These are phyloP conservation scores for Quercus cerris DNA, from an alignment of 306 rosid genomes.

Conservation along the genomic window DNA sequence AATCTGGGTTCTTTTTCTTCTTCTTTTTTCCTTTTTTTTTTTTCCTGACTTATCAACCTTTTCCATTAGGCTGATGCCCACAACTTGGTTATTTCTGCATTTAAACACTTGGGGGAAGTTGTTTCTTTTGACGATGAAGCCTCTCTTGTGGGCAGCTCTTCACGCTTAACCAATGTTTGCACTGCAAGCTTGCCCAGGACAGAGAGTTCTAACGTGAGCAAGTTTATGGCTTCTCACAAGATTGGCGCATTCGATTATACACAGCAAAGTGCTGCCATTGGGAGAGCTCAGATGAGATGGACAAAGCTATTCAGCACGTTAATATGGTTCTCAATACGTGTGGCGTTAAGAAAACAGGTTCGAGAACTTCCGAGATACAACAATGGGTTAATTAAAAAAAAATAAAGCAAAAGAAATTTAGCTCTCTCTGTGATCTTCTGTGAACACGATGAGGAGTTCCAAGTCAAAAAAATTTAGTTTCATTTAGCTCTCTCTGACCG, in stretches of 20 bases:
- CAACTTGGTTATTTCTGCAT: conserved; percentile 56
- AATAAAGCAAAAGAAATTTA: not conserved
- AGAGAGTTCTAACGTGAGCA: conserved; percentile 61
- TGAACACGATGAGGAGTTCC: too few relatives aligned
- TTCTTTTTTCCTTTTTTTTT: too few relatives aligned
- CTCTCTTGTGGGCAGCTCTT: conserved; percentile 44
- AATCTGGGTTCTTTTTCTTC: too few relatives aligned
- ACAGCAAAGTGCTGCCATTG: conserved; percentile 40
- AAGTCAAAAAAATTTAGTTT: too few relatives aligned
- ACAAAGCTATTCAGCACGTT: conserved; percentile 66
- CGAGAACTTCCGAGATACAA: conserved; percentile 31
- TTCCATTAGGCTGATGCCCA: conserved; percentile 35
- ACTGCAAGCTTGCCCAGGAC: conserved; percentile 52
- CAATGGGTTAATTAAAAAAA: conserved; percentile 11
- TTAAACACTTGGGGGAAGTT: conserved; percentile 49
- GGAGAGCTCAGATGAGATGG: conserved; percentile 81
- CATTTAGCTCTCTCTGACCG: too few relatives aligned
- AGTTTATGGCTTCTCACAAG: conserved; percentile 55
- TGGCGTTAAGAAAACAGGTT: not conserved
- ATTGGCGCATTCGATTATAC: conserved; percentile 56
- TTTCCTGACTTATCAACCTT: conserved; percentile 21
- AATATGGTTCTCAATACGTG: conserved; percentile 50
- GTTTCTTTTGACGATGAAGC: conserved; percentile 58
- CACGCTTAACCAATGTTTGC: conserved; percentile 43
- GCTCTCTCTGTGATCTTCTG: too few relatives aligned